Conservation (phyloP, 768 basidiomycete genomes). For the Calvatia gigantea region DNA sequence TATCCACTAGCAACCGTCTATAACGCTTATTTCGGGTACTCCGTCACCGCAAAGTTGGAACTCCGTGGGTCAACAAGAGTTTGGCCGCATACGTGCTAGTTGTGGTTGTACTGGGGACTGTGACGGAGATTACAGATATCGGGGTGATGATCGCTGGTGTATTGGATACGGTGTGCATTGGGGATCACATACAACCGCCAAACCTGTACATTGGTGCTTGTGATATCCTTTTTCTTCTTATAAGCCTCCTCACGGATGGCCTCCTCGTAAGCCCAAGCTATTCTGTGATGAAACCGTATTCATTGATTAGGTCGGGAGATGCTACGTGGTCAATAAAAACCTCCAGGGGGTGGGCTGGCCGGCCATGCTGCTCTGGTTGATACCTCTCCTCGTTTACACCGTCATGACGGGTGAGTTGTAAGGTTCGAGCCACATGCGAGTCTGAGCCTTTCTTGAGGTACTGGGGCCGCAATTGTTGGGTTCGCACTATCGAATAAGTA, state of each 20-base stretch:
- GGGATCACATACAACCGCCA: background rate
- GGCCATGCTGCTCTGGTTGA: background rate
- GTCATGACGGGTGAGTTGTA: conserved; percentile 1
- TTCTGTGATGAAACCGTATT: background rate
- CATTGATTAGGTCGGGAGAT: background rate
- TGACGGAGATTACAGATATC: background rate
- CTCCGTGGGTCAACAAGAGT: background rate
- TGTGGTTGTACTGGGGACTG: background rate
- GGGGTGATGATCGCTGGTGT: background rate
- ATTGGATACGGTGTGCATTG: background rate
- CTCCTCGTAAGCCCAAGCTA: conserved; percentile 1
- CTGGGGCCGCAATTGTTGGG: no score
- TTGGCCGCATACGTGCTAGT: background rate
- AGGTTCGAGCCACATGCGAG: no score
- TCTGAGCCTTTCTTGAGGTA: no score
- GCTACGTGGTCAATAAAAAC: background rate
- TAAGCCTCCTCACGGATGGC: conserved; percentile 1
- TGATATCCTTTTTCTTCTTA: background rate
- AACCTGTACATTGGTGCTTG: background rate
- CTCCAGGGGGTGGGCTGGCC: background rate
- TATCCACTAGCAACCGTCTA: background rate
- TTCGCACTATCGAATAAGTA: no score
- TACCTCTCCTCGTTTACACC: background rate
- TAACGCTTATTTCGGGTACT: background rate
- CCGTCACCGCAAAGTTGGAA: background rate